Conservation (phyloP, 257 asterid species). For the Ehretia macrophylla region DNA sequence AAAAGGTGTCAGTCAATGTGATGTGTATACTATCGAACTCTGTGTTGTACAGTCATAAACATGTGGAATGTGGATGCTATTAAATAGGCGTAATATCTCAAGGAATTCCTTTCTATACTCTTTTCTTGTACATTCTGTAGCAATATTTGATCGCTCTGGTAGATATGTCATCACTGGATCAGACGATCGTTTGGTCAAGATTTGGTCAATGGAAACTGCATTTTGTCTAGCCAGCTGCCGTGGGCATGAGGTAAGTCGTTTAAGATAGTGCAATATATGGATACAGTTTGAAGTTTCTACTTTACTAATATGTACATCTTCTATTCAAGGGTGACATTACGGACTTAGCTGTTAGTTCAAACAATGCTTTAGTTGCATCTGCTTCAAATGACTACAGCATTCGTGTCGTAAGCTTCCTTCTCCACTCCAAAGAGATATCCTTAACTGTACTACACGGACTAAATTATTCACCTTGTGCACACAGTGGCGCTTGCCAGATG, state of each 20-base stretch:
- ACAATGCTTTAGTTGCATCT: slow-evolving; percentile 83
- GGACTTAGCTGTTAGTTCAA: slow-evolving; percentile 88
- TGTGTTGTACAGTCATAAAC: neutral
- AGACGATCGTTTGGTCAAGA: slow-evolving; percentile 95
- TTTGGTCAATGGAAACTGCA: slow-evolving; percentile 99
- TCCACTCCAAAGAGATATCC: slow-evolving; percentile 14
- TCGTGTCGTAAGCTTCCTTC: slow-evolving; percentile 77
- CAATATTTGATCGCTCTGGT: slow-evolving; percentile 94
- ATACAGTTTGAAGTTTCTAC: neutral
- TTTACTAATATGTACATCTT: slow-evolving; percentile 9
- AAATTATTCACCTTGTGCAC: slow-evolving; percentile 16
- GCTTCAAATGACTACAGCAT: slow-evolving; percentile 93
- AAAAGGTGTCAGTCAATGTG: neutral
- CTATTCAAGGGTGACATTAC: slow-evolving; percentile 81
- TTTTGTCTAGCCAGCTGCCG: slow-evolving; percentile 94
- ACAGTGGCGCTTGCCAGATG: slow-evolving; percentile 99
- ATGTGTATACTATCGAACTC: neutral
- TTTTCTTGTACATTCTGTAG: slow-evolving; percentile 37
- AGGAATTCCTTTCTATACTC: neutral
- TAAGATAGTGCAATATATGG: slow-evolving; percentile 1
- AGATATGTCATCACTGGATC: slow-evolving; percentile 97
- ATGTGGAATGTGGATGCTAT: neutral
- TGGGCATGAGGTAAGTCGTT: slow-evolving; percentile 85
- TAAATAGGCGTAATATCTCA: neutral
- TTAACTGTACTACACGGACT: neutral